Base-by-base conservation (phyloP, 176 grass and related monocot species). In the Oryza punctata region DNA sequence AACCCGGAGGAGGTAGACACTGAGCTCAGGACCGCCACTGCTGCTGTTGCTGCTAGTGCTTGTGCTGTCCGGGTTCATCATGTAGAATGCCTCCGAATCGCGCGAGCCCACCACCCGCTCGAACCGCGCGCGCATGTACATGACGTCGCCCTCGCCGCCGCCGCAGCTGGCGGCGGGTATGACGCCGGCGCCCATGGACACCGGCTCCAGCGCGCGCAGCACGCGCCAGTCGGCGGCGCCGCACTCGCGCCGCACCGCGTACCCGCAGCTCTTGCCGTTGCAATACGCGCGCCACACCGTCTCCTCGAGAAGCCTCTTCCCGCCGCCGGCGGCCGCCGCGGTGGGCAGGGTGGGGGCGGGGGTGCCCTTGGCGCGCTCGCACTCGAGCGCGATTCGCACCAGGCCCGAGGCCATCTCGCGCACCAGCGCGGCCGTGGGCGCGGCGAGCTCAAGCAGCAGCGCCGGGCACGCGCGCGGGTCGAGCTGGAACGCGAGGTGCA, bases 51-150 rank as follows among this genome's bases (percentile, higher is more conserved):
- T 70, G 65, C 78, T 63, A 78, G 27, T 87, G 65, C 78, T 63
- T 78, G 27, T 87, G 65, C 24, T 75, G 75, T 95, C 96, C 3
- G 93, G 96, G 82, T 94, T 98, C 91, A 98, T 95, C 96, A 98
- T 98, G 89, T 98, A 98, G 82, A 98, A 98, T 0, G 96, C 96
- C 65, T 98, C 96, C 1, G 96, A 98, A 74, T 95, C 93, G 63
- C 80, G 88, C 6, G 96, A 95, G 0, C 93, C 93, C 18, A 98
- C 96, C 33, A 95, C 93, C 30, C 96, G 89, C 85, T 98, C 96
- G 82, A 95, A 95, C 76, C 83, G 32, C 0, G 96, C 96, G 73
- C 96, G 90, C 96, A 98, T 95, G 91, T 98, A 98, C 96, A 98
- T 98, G 79, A 94, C 88, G 88, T 98, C 91, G 38, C 93, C 91